Evolutionary conservation across 306 rosid species (phyloP).

Genomic region (Adenanthera pavonina): DNA sequence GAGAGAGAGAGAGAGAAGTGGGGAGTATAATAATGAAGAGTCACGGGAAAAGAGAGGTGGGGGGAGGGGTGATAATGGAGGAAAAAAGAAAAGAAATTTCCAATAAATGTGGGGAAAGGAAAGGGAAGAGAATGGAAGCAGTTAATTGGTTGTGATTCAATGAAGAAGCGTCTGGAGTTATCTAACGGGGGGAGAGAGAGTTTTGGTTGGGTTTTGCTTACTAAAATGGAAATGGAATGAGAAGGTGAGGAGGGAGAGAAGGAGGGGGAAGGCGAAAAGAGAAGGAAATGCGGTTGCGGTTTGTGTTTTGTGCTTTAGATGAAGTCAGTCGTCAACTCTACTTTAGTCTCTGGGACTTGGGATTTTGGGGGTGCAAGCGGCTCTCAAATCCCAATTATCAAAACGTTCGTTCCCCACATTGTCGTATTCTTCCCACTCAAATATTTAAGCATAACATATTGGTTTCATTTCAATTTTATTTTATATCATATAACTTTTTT

Average conservation of each 20-base stretch:
- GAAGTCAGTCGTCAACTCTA: background rate
- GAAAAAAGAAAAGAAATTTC: background rate
- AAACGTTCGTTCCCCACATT: too few relatives aligned
- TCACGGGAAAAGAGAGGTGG: background rate
- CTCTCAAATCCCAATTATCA: background rate
- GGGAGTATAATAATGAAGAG: background rate
- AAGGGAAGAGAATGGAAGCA: constrained; percentile 31
- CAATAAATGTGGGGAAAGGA: background rate
- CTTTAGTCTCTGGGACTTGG: background rate
- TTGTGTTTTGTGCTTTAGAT: background rate
- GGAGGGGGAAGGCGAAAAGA: background rate
- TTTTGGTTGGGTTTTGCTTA: constrained; percentile 34
- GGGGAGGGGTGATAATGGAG: background rate
- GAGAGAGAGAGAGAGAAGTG: background rate
- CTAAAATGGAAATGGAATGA: background rate
- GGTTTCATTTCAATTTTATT: too few relatives aligned
- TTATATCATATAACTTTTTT: too few relatives aligned
- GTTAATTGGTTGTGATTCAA: constrained; percentile 37
- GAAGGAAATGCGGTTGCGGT: constrained; percentile 31
- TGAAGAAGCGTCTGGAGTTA: constrained; percentile 39
- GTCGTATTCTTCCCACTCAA: too few relatives aligned
- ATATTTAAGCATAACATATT: too few relatives aligned
- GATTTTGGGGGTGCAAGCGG: background rate
- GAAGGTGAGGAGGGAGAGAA: too few relatives aligned
- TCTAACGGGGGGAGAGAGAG: background rate